Evolutionary conservation across 2,329 filamentous ascomycete genomes (phyloP).

Genomic region (Colletotrichum agaves): DNA sequence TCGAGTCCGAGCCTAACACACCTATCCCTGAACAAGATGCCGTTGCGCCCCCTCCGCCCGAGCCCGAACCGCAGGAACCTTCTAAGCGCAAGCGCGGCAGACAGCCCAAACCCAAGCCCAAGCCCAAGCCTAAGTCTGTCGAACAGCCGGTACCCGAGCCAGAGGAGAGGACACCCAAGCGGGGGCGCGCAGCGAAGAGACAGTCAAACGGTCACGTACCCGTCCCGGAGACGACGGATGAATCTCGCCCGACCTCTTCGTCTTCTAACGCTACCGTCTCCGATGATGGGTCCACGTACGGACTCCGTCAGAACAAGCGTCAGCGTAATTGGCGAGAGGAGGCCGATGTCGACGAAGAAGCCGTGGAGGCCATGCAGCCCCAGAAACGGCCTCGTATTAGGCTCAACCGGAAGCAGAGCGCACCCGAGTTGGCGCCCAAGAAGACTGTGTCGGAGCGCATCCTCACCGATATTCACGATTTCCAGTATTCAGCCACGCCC

Average conservation of each 20-base stretch:
- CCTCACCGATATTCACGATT: conserved; percentile 24
- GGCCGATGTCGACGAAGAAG: conserved; percentile 54
- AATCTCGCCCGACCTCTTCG: conserved; percentile 63
- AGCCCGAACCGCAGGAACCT: conserved; percentile 26
- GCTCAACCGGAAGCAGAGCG: conserved; percentile 35
- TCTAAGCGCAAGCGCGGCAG: conserved; percentile 38
- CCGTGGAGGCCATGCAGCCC: conserved; percentile 48
- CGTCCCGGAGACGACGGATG: conserved; percentile 48
- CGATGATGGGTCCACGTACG: conserved; percentile 36
- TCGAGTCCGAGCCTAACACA: conserved; percentile 33
- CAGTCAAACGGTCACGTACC: conserved; percentile 29
- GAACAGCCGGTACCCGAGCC: conserved; percentile 19
- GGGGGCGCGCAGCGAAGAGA: conserved; percentile 29
- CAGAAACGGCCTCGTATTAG: conserved; percentile 44
- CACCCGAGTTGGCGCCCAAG: conserved; percentile 18
- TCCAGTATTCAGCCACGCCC: conserved; percentile 10
- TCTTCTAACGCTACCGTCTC: conserved; percentile 61
- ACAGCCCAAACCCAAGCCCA: conserved; percentile 31
- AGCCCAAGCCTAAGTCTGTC: conserved; percentile 29
- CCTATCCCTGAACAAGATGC: conserved; percentile 29
- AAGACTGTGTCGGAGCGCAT: conserved; percentile 17
- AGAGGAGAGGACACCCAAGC: conserved; percentile 28
- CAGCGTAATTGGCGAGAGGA: conserved; percentile 65
- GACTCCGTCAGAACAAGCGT: conserved; percentile 50
- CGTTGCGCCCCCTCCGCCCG: conserved; percentile 25